Evolutionary conservation across 768 basidiomycete species (phyloP).

Genomic region (Lactarius sp.): DNA sequence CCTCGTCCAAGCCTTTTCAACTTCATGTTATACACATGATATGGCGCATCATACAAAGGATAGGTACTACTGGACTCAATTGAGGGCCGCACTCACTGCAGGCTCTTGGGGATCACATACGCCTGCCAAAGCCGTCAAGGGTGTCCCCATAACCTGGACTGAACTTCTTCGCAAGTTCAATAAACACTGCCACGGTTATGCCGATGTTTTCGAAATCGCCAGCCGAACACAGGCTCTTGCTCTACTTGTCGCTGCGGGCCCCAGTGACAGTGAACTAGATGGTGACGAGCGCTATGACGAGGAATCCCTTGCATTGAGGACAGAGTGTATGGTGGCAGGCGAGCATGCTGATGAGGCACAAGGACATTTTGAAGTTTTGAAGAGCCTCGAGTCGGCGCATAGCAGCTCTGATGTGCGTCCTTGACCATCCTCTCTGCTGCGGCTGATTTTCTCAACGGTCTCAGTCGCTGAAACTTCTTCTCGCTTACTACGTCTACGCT

Average conservation of each 20-base stretch:
- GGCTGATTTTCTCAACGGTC: constrained; percentile 14
- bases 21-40: no score
- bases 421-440: constrained; percentile 3
- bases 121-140: constrained; percentile 60
- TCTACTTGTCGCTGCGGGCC: constrained; percentile 39
- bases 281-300: constrained; percentile 53
- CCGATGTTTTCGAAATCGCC: constrained; percentile 60
- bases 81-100: constrained; percentile 62
- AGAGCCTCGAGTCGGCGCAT: constrained; percentile 17
- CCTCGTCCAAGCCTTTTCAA: no score
- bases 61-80: constrained; percentile 72
- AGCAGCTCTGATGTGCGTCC: constrained; percentile 44
- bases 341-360: constrained; percentile 20
- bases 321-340: constrained; percentile 13
- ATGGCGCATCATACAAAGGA: constrained; percentile 54
- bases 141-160: constrained; percentile 57
- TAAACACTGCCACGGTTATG: constrained; percentile 67
- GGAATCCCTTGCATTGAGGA: constrained; percentile 8
- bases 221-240: constrained; percentile 62
- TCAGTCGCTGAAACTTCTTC: constrained; percentile 61
- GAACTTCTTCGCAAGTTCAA: constrained; percentile 82
- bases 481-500: constrained; percentile 81
- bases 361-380: constrained; percentile 16
- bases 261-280: constrained; percentile 44
- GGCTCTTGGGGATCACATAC: constrained; percentile 63